Base-by-base conservation (phyloP, 768 basidiomycete genomes). In the Kwoniella sp. region DNA sequence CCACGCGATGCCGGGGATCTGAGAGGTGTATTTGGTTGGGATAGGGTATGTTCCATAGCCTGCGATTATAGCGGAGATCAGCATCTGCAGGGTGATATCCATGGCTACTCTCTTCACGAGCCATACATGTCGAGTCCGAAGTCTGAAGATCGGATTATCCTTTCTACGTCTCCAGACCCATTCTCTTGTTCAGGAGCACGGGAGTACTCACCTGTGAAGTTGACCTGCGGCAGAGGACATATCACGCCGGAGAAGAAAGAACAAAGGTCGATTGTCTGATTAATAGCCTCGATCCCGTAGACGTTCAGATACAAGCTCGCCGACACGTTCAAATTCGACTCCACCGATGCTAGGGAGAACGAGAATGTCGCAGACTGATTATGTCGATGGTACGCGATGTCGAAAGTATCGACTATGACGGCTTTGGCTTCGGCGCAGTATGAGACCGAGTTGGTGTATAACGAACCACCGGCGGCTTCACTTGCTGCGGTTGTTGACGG, bases 261-360 rank as follows among this genome's bases (percentile, higher is more conserved):
- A 84, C 95, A 98, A 31, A 97, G 86, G 82, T 95, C 86, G 68
- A 96, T 81, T n/a, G 92, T 91, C 67, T 89, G 75, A 78, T 96
- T 96, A 70, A 94, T 74, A 20, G 89, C 87, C 30, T 87, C 85
- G 80, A 89, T 87, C 58, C 93, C 93, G 71, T 97, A 97, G n/a
- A 89, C 90, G 65, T 91, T 90, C 75, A 93, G 82, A 73, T 90
- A 84, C 57, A 96, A 82, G 74, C 89, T 90, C 34, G 91, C 93
- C 2, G 87, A 85, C 59, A 95, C 91, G 74, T 86, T 92, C 72
- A 93, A 84, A 61, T 81, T 77, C 1, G 67, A 26, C 28, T 77
- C 90, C 64, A 94, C 91, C 66, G 90, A 90, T 38, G 90, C 90
- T 7, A 91, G 91, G 41, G 90, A 89, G 60, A 95, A 86, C 70